A percentile compares a stretch with the other conserved stretches of the same genome.
phyloP scores from a whole-genome alignment of 2,329 filamentous ascomycete species.

The Piedraia hortae region DNA sequence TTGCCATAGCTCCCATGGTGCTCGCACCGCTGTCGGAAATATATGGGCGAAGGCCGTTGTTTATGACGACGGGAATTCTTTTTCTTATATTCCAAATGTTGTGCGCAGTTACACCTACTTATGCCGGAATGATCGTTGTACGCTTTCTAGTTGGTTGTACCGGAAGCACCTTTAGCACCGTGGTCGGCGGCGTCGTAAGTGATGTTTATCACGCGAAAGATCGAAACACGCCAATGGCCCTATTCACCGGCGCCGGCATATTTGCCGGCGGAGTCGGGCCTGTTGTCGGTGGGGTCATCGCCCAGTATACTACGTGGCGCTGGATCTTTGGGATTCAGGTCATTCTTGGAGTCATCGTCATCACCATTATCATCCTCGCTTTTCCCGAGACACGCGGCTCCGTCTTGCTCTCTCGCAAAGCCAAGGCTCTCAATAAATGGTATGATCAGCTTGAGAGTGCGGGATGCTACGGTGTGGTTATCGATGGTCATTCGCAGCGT shows the following conservation, averaged over 20 bases:
- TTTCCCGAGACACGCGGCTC: conserved; percentile 64
- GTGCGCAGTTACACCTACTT: conserved; percentile 41
- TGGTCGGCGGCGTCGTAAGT: conserved; percentile 75
- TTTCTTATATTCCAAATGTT: conserved; percentile 46
- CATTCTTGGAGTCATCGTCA: conserved; percentile 36
- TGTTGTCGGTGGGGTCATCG: conserved; percentile 40
- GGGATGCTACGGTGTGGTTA: conserved; percentile 30
- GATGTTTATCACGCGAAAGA: conserved; percentile 58
- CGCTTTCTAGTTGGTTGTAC: conserved; percentile 57
- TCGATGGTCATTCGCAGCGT: conserved; percentile 11
- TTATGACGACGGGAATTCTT: conserved; percentile 42
- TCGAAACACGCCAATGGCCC: conserved; percentile 67
- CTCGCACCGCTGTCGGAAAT: conserved; percentile 72
- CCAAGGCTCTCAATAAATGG: conserved; percentile 45
- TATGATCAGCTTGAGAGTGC: conserved; percentile 43
- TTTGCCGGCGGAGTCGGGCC: conserved; percentile 59
- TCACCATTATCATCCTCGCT: conserved; percentile 35
- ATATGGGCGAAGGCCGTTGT: conserved; percentile 62
- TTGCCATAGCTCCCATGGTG: conserved; percentile 62
- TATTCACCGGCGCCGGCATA: conserved; percentile 58
- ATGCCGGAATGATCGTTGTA: conserved; percentile 45
- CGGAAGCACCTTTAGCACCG: conserved; percentile 54
- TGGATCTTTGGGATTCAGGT: conserved; percentile 79
- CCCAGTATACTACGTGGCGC: conserved; percentile 40
- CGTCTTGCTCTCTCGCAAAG: conserved; percentile 53